phyloP scores from a whole-genome alignment of 1,284 basidiomycete genomes.

The Papiliotrema flavescens region DNA sequence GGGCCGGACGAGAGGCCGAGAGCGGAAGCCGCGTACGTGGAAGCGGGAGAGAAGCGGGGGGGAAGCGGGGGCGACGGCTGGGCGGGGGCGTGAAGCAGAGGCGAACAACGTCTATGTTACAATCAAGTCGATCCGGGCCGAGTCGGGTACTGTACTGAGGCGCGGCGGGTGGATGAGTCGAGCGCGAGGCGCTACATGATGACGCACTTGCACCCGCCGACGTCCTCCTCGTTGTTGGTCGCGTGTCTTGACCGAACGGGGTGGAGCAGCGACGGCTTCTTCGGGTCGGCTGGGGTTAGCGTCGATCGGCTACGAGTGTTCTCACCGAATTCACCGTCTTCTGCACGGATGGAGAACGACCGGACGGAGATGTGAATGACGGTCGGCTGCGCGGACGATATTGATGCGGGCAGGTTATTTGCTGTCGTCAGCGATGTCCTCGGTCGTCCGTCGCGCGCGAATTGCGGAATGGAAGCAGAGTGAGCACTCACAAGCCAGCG shows the following conservation, averaged over 20 bases:
- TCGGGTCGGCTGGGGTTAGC: slow-evolving; percentile 8
- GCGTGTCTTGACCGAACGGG: neutral
- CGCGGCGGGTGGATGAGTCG: neutral
- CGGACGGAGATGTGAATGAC: slow-evolving; percentile 78
- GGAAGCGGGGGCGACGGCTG: neutral
- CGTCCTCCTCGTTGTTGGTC: slow-evolving; percentile 23
- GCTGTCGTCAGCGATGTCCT: slow-evolving; percentile 13
- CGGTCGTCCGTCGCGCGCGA: neutral
- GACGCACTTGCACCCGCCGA: slow-evolving; percentile 40
- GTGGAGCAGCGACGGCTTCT: slow-evolving; percentile 1
- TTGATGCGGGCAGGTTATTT: slow-evolving; percentile 37
- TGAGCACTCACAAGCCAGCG: slow-evolving; percentile 60
- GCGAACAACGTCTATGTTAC: neutral
- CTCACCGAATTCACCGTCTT: slow-evolving; percentile 34
- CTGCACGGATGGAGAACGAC: slow-evolving; percentile 51
- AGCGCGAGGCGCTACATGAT: slow-evolving; percentile 30
- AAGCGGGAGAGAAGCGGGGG: neutral
- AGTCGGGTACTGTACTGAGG: neutral
- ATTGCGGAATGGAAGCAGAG: neutral
- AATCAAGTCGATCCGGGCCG: neutral
- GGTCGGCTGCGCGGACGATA: slow-evolving; percentile 54
- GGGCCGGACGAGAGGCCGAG: too few relatives aligned
- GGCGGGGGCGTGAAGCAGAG: neutral
- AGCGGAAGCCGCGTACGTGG: too few relatives aligned
- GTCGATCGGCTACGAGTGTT: too few relatives aligned